Evolutionary conservation across 345 rosid species (phyloP).

Genomic region (Euclidium syriacum): DNA sequence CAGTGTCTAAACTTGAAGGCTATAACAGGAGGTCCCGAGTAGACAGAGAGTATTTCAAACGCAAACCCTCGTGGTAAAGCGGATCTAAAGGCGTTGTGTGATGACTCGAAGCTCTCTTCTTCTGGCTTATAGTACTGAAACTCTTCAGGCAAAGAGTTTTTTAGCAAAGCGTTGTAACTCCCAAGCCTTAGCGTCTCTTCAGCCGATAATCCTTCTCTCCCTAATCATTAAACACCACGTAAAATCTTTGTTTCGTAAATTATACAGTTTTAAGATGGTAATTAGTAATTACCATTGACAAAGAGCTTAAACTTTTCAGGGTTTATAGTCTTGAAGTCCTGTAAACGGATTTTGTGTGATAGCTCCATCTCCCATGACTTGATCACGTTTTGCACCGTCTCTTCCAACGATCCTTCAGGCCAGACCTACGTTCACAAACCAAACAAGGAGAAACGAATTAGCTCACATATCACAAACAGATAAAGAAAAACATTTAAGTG

Average conservation of each 20-base stretch:
- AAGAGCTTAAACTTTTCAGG: conserved; percentile 65
- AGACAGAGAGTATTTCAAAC: conserved; percentile 61
- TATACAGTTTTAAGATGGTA: neutral
- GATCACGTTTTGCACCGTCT: conserved; percentile 68
- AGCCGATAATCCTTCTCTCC: conserved; percentile 63
- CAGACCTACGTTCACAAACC: conserved; percentile 45
- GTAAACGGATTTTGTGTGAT: conserved; percentile 61
- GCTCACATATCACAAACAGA: neutral
- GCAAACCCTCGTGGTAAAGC: conserved; percentile 89
- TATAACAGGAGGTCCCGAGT: conserved; percentile 71
- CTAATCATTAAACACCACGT: conserved; percentile 22
- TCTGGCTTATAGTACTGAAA: conserved; percentile 60
- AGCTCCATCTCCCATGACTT: conserved; percentile 92
- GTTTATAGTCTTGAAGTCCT: conserved; percentile 64
- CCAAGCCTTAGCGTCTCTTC: conserved; percentile 61
- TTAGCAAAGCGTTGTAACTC: conserved; percentile 63
- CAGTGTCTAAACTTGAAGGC: conserved; percentile 83
- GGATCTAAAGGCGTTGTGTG: conserved; percentile 55
- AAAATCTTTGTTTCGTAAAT: neutral
- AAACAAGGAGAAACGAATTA: neutral
- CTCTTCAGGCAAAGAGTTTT: conserved; percentile 54
- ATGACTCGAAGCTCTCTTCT: conserved; percentile 69
- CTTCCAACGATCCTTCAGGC: conserved; percentile 76
- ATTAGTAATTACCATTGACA: conserved; percentile 54
- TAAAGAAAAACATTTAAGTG: neutral